Evolutionary conservation across 225 moss, liverwort and hornwort species (phyloP).

Genomic region (Physcomitrellopsis africana): DNA sequence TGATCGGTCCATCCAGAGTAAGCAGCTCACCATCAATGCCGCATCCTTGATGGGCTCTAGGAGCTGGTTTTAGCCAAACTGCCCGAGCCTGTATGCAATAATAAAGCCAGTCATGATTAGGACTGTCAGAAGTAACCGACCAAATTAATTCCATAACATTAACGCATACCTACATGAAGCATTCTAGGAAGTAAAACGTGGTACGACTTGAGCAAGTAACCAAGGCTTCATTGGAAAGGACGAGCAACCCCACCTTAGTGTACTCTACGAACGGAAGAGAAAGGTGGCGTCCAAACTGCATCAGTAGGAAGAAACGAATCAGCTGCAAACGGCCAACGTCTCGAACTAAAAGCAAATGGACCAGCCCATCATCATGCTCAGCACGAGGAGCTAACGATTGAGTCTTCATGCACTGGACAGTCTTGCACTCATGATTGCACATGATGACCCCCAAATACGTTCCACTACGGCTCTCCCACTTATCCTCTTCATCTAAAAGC

Average conservation of each 20-base stretch:
- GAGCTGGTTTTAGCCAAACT: conserved; percentile 54
- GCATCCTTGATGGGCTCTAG: conserved; percentile 63
- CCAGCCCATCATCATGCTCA: conserved; percentile 63
- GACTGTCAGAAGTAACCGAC: no score
- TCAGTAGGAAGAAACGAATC: background rate
- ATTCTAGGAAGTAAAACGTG: background rate
- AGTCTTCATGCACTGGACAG: conserved; percentile 66
- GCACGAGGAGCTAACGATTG: conserved; percentile 70
- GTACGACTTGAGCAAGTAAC: background rate
- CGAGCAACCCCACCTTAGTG: conserved; percentile 44
- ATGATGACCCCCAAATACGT: conserved; percentile 75
- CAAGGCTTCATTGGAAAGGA: background rate
- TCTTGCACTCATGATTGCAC: conserved; percentile 74
- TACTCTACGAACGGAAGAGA: conserved; percentile 71
- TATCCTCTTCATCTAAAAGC: conserved; percentile 42
- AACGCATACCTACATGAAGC: no score
- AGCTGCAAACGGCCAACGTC: conserved; percentile 69
- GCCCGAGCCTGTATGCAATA: conserved; percentile 50
- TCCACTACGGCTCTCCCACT: conserved; percentile 67
- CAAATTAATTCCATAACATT: no score
- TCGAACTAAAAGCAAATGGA: conserved; percentile 64
- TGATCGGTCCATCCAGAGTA: conserved; percentile 67
- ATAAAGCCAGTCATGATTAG: background rate
- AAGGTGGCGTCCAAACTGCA: background rate
- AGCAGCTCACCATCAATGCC: conserved; percentile 77